phyloP scores from a whole-genome alignment of 2,329 filamentous ascomycete genomes.

The Xylariaceae sp. region DNA sequence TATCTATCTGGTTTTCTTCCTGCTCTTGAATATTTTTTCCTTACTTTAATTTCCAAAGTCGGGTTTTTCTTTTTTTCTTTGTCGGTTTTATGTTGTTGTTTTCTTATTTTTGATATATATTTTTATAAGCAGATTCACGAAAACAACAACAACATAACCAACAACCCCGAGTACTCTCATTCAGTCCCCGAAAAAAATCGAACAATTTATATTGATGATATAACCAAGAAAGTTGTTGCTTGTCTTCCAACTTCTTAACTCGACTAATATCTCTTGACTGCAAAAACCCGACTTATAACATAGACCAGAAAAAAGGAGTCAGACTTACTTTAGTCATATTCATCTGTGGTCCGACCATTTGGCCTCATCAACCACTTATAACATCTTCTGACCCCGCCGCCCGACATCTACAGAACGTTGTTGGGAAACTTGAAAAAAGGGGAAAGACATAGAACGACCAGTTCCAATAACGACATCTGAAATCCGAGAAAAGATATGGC shows the following conservation, averaged over 20 bases:
- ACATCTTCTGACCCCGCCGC: not conserved
- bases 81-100: too few species aligned
- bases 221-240: too few species aligned
- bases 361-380: not conserved
- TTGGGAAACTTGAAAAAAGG: not conserved
- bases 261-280: too few species aligned
- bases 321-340: not conserved
- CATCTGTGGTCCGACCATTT: too few species aligned
- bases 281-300: too few species aligned
- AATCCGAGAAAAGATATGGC: constrained; percentile 17
- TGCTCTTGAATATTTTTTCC: too few species aligned
- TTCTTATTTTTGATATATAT: too few species aligned
- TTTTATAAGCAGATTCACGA: too few species aligned
- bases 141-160: not conserved
- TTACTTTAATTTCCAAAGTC: too few species aligned
- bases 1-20: too few species aligned
- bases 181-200: not conserved
- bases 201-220: not conserved
- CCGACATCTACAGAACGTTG: not conserved
- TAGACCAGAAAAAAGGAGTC: not conserved
- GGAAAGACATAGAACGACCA: not conserved
- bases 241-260: not conserved
- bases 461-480: not conserved
- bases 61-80: too few species aligned
- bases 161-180: not conserved